These are phyloP conservation scores for Vaccinium corymbosum DNA, from an alignment of 148 eudicot genomes.

Conservation along the genomic window DNA sequence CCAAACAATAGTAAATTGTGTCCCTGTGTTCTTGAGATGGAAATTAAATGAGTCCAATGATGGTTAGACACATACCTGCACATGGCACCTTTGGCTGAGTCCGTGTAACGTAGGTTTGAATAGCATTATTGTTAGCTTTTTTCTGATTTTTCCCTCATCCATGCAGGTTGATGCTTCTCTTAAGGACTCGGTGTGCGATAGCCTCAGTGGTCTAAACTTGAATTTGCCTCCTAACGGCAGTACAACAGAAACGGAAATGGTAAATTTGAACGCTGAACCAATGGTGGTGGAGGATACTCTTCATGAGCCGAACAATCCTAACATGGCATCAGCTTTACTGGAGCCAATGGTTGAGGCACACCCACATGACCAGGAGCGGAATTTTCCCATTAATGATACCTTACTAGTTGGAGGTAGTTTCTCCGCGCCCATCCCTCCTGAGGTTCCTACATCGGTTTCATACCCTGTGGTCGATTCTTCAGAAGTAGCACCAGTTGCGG, in stretches of 20 bases:
- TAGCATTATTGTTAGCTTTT: background rate
- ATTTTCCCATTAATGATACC: slow-evolving; percentile 43
- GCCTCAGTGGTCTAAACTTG: slow-evolving; percentile 32
- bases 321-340: slow-evolving; percentile 9
- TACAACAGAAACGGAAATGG: background rate
- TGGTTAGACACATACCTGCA: background rate
- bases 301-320: background rate
- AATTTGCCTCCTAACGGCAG: slow-evolving; percentile 44
- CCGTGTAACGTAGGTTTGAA: background rate
- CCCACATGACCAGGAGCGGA: slow-evolving; percentile 31
- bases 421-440: background rate
- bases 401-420: slow-evolving; percentile 28
- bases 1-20: background rate
- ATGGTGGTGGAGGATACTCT: background rate
- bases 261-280: slow-evolving; percentile 22
- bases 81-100: background rate
- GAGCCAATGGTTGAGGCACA: slow-evolving; percentile 21
- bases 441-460: slow-evolving; percentile 23
- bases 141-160: background rate
- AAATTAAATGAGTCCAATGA: background rate
- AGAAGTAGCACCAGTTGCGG: slow-evolving; percentile 20
- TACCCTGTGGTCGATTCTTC: slow-evolving; percentile 33
- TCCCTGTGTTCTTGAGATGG: background rate
- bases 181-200: slow-evolving; percentile 22
- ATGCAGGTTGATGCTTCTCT: slow-evolving; percentile 64